phyloP scores from a whole-genome alignment of 1,284 basidiomycete genomes.

The Lignosus rhinocerotis region DNA sequence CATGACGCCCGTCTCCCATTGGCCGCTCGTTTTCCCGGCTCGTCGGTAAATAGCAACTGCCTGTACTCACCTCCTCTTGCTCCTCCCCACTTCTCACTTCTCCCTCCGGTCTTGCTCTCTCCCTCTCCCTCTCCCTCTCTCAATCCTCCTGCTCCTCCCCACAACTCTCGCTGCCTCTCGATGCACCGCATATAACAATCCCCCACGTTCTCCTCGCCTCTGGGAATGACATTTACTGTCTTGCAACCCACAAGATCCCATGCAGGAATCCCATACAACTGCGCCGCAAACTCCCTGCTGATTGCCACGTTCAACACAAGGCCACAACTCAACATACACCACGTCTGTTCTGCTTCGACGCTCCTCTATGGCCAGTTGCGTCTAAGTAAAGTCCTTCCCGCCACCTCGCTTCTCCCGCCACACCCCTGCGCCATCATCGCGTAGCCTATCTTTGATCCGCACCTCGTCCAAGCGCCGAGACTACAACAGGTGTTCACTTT shows the following conservation, averaged over 20 bases:
- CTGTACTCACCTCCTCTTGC: background rate
- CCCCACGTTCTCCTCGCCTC: background rate
- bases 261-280: background rate
- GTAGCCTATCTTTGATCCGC: conserved; percentile 20
- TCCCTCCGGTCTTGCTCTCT: background rate
- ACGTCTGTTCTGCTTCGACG: background rate
- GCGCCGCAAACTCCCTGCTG: conserved; percentile 6
- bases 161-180: background rate
- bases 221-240: background rate
- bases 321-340: background rate
- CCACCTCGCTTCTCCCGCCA: background rate
- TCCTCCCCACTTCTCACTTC: conserved; percentile 2
- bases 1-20: conserved; percentile 14
- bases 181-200: background rate
- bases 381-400: background rate
- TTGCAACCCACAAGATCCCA: background rate
- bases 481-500: background rate
- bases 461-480: background rate
- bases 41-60: conserved; percentile 25
- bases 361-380: background rate
- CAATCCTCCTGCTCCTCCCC: background rate
- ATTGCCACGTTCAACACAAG: background rate
- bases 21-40: conserved; percentile 18
- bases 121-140: background rate
- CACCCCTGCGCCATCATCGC: conserved; percentile 13